Evolutionary conservation across 179 eudicot species (phyloP).

Genomic region (Silene coronaria): DNA sequence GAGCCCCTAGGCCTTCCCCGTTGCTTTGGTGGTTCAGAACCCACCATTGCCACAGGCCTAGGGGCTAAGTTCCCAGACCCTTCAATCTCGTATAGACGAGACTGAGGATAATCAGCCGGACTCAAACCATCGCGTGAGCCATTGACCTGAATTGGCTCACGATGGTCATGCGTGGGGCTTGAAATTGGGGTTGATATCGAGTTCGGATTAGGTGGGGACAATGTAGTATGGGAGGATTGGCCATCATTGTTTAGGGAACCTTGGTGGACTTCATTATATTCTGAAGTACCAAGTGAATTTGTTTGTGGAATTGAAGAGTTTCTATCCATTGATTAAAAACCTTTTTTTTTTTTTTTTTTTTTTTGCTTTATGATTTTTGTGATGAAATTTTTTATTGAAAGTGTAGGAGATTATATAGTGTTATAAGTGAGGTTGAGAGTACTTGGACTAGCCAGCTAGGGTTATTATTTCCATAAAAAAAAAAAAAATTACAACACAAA

Average conservation of each 20-base stretch:
- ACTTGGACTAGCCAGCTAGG: not conserved
- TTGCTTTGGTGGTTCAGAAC: not conserved
- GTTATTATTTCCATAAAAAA: not conserved
- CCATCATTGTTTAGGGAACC: constrained; percentile 8
- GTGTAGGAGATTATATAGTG: not conserved
- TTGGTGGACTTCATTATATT: not conserved
- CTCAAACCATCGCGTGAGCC: not conserved
- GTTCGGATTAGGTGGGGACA: not conserved
- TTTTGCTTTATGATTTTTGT: not conserved
- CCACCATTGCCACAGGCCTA: not conserved
- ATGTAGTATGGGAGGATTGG: not conserved
- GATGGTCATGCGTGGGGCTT: not conserved
- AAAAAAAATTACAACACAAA: not conserved
- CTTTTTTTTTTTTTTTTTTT: no score
- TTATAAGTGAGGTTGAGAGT: not conserved
- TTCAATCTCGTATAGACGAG: not conserved
- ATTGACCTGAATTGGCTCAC: not conserved
- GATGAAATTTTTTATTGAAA: not conserved
- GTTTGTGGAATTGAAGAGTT: not conserved
- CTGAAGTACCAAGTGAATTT: not conserved
- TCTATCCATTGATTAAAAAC: not conserved
- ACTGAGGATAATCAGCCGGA: not conserved
- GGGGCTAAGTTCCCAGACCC: not conserved
- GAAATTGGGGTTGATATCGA: not conserved
- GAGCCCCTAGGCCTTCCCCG: constrained; percentile 33